Evolutionary conservation across 1,284 basidiomycete genomes (phyloP).

Genomic region (Melampsora medusae): DNA sequence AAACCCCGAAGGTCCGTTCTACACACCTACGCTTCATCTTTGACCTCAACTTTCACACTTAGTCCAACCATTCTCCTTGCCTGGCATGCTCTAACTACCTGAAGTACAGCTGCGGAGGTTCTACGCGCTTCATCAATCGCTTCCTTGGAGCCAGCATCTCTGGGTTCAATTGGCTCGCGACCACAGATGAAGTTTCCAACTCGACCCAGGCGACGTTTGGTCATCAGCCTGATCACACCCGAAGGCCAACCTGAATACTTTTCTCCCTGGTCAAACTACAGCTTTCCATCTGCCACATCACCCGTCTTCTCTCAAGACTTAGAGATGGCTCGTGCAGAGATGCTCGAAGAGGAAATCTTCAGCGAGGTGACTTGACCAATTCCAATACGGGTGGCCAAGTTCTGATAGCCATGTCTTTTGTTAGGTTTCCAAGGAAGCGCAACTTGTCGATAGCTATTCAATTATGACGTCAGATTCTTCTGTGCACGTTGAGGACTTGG

Average conservation of each 20-base stretch:
- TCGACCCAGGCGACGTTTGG: constrained; percentile 30
- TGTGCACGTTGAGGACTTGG: constrained; percentile 30
- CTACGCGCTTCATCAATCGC: constrained; percentile 41
- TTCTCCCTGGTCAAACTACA: constrained; percentile 28
- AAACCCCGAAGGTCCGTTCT: constrained; percentile 33
- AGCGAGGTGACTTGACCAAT: constrained; percentile 23
- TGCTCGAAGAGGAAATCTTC: constrained; percentile 43
- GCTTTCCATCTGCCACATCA: not conserved
- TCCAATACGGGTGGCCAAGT: not conserved
- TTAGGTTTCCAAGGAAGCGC: constrained; percentile 41
- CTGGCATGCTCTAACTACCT: not conserved
- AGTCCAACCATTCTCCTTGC: not conserved
- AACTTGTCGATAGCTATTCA: constrained; percentile 13
- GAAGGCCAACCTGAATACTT: constrained; percentile 19
- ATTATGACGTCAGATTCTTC: constrained; percentile 29
- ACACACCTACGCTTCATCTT: not conserved
- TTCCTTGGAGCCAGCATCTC: constrained; percentile 20
- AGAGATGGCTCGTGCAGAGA: constrained; percentile 35
- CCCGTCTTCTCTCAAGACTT: constrained; percentile 11
- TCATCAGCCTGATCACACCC: constrained; percentile 9
- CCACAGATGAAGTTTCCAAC: constrained; percentile 26
- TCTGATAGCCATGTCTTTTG: constrained; percentile 9
- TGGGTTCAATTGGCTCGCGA: not conserved
- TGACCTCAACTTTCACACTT: not conserved
- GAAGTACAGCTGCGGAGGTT: constrained; percentile 35